Percentiles rank a stretch among this genome's conserved stretches.
These are phyloP conservation scores for Clavispora phyllophila DNA, from an alignment of 805 yeast genomes.

Conservation along the genomic window DNA sequence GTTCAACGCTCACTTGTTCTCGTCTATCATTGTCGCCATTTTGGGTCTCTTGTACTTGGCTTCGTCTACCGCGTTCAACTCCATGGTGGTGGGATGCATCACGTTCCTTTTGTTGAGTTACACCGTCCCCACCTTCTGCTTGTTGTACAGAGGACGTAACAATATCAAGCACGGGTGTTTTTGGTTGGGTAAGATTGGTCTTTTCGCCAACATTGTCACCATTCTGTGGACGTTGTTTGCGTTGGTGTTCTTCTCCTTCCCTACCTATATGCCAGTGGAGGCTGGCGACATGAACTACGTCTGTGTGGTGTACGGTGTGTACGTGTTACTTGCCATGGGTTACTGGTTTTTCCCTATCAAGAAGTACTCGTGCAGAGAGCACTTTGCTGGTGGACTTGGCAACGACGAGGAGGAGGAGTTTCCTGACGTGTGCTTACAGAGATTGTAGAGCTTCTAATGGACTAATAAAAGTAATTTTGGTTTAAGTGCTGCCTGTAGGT, in stretches of 20 bases:
- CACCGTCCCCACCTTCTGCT: conserved; percentile 31
- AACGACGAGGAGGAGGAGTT: conserved; percentile 39
- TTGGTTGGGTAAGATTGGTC: conserved; percentile 37
- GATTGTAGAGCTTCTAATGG: background rate
- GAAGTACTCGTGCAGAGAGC: conserved; percentile 32
- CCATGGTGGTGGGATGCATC: conserved; percentile 36
- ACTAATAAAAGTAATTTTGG: background rate
- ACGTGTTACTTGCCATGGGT: conserved; percentile 29
- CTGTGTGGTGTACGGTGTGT: conserved; percentile 24
- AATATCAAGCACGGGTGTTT: conserved; percentile 37
- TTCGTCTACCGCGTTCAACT: conserved; percentile 36
- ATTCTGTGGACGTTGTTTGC: conserved; percentile 34
- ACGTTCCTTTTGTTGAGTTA: conserved; percentile 34
- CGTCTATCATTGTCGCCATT: conserved; percentile 28
- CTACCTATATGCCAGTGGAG: conserved; percentile 25
- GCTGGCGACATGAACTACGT: conserved; percentile 27
- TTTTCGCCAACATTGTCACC: conserved; percentile 28
- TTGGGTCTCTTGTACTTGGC: conserved; percentile 35
- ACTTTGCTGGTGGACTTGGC: conserved; percentile 39
- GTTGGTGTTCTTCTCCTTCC: conserved; percentile 35
- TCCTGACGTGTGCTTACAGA: conserved; percentile 37
- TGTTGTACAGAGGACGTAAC: conserved; percentile 33
- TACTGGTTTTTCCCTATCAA: conserved; percentile 42
- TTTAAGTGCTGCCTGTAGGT: no score
- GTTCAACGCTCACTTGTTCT: conserved; percentile 35